Evolutionary conservation across 2,329 filamentous ascomycete genomes (phyloP).

Genomic region (Cryoendolithus antarcticus): DNA sequence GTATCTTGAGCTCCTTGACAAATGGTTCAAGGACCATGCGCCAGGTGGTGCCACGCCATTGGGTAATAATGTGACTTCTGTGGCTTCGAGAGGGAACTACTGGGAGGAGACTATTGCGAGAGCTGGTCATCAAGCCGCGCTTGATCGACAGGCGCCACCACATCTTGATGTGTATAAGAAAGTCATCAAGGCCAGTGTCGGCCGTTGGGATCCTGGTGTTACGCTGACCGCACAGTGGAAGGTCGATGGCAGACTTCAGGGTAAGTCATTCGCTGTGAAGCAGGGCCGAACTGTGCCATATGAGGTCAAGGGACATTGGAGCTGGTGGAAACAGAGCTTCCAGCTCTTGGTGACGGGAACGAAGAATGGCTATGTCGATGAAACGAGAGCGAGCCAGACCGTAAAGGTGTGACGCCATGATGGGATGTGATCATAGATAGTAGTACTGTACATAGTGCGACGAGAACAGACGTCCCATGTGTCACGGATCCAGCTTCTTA

Average conservation of each 20-base stretch:
- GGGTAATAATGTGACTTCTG: constrained; percentile 9
- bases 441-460: too few relatives aligned
- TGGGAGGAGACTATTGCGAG: constrained; percentile 23
- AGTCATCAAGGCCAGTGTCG: constrained; percentile 12
- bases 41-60: constrained; percentile 22
- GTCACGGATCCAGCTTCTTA: too few relatives aligned
- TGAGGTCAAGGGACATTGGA: neutral
- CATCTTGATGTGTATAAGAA: constrained; percentile 7
- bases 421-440: constrained; percentile 1
- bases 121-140: constrained; percentile 24
- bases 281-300: constrained; percentile 13
- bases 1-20: constrained; percentile 23
- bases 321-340: too few relatives aligned
- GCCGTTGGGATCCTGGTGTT: constrained; percentile 28
- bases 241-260: constrained; percentile 15
- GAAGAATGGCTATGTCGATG: constrained; percentile 4
- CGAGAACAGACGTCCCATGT: too few relatives aligned
- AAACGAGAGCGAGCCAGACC: constrained; percentile 1
- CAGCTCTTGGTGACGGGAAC: constrained; percentile 1
- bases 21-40: constrained; percentile 22
- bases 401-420: constrained; percentile 3
- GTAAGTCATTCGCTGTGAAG: constrained; percentile 15
- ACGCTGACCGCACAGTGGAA: constrained; percentile 23
- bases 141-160: constrained; percentile 22
- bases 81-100: constrained; percentile 20